phyloP scores from a whole-genome alignment of 139 green algal species.

The Asterochloris erici region DNA sequence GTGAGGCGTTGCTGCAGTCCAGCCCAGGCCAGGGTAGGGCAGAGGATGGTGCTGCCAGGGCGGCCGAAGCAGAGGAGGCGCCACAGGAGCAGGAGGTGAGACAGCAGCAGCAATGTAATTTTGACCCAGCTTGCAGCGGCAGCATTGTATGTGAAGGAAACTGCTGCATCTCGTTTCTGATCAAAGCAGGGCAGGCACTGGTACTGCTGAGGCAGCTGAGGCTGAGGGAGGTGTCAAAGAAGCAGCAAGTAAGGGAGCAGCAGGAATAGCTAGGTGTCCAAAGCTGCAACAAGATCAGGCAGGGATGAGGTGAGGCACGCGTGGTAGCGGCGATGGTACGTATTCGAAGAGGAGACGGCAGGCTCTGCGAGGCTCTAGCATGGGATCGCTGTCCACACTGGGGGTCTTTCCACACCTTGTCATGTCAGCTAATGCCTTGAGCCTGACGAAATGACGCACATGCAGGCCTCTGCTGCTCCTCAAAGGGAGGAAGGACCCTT shows the following conservation, averaged over 20 bases:
- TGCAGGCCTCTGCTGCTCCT: background rate
- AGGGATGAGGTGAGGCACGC: too few species aligned
- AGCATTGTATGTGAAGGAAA: background rate
- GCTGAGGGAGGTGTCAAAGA: too few species aligned
- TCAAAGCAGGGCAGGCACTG: background rate
- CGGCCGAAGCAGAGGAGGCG: background rate
- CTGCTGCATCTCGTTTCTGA: background rate
- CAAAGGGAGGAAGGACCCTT: background rate
- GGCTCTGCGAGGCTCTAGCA: too few species aligned
- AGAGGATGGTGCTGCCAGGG: background rate
- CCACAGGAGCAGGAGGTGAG: background rate
- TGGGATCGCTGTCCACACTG: too few species aligned
- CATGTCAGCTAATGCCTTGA: background rate
- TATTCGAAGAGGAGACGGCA: too few species aligned
- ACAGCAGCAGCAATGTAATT: background rate
- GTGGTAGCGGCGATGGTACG: too few species aligned
- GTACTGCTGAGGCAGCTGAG: too few species aligned
- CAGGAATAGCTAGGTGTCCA: too few species aligned
- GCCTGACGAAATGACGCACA: background rate
- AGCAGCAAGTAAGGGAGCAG: too few species aligned
- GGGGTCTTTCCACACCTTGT: background rate
- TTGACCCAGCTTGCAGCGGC: background rate
- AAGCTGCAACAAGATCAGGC: too few species aligned
- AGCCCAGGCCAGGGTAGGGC: background rate
- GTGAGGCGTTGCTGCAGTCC: slow-evolving; percentile 45